phyloP scores from a whole-genome alignment of 768 basidiomycete species.

The Pleurotus djamor region DNA sequence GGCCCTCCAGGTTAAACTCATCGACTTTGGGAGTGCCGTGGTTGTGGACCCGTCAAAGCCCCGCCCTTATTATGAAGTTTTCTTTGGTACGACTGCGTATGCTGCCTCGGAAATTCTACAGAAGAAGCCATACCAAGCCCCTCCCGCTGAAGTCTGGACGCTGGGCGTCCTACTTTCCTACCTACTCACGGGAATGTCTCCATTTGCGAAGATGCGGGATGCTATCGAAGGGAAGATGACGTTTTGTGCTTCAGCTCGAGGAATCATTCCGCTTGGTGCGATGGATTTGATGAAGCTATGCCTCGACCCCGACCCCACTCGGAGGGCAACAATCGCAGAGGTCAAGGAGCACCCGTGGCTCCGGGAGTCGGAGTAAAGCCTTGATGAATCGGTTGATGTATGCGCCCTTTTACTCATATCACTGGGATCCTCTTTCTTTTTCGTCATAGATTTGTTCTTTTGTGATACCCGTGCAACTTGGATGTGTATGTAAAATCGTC shows the following conservation, averaged over 20 bases:
- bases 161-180: conserved; percentile 94
- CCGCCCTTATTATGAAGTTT: conserved; percentile 69
- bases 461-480: conserved; percentile 4
- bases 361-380: conserved; percentile 4
- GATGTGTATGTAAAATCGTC: neutral
- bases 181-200: conserved; percentile 88
- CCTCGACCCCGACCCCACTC: conserved; percentile 79
- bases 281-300: conserved; percentile 72
- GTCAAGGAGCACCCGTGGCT: conserved; percentile 89
- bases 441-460: neutral
- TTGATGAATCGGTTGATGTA: conserved; percentile 9
- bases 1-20: conserved; percentile 75
- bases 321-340: conserved; percentile 79
- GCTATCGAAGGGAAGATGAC: conserved; percentile 66
- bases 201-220: conserved; percentile 86
- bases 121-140: conserved; percentile 86
- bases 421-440: neutral
- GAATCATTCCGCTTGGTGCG: conserved; percentile 41
- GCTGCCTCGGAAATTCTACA: conserved; percentile 93
- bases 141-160: conserved; percentile 96
- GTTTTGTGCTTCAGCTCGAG: conserved; percentile 39
- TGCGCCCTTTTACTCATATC: too few relatives aligned
- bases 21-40: conserved; percentile 93
- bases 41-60: conserved; percentile 62
- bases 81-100: conserved; percentile 95